These are phyloP conservation scores for Kokia cookei DNA, from an alignment of 441 rosid genomes.

Conservation along the genomic window DNA sequence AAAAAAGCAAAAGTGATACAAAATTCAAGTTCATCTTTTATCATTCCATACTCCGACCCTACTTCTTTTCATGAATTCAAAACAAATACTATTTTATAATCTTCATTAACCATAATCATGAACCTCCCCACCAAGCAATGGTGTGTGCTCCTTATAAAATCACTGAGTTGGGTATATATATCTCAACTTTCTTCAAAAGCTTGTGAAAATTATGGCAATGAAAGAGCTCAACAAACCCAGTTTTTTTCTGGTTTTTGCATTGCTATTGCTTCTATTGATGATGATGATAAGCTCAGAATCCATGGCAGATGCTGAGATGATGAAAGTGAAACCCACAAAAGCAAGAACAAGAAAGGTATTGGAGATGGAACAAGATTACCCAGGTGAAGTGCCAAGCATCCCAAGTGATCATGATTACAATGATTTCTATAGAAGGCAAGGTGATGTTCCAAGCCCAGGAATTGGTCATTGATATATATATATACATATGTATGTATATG, in stretches of 20 bases:
- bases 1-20: background rate
- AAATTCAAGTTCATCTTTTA: background rate
- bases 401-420: constrained; percentile 18
- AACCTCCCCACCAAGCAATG: background rate
- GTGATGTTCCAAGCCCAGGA: constrained; percentile 51
- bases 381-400: background rate
- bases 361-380: background rate
- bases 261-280: background rate
- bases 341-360: constrained; percentile 1
- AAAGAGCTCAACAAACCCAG: background rate
- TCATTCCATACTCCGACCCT: constrained; percentile 10
- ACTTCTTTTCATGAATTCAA: constrained; percentile 11
- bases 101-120: background rate
- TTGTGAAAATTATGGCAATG: constrained; percentile 14
- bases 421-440: constrained; percentile 40
- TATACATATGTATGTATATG: background rate
- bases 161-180: background rate
- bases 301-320: background rate
- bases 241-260: background rate
- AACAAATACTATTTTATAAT: background rate
- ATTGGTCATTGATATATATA: constrained; percentile 30
- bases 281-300: background rate
- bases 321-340: background rate
- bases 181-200: background rate
- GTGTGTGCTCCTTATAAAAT: constrained; percentile 11